phyloP scores from a whole-genome alignment of 2,329 filamentous ascomycete species.

The Huntiella moniliformis region DNA sequence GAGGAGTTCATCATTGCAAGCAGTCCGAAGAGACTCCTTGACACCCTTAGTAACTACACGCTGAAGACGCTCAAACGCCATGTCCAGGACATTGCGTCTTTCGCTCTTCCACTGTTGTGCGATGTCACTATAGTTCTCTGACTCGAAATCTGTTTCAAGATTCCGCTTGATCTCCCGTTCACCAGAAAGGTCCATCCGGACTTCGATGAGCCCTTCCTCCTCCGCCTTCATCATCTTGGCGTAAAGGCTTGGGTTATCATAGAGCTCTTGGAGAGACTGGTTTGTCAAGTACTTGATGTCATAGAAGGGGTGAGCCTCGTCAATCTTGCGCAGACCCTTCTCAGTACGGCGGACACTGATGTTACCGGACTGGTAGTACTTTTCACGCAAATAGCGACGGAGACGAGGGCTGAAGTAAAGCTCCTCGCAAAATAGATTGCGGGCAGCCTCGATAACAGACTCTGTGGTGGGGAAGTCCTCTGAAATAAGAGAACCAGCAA shows the following conservation, averaged over 20 bases:
- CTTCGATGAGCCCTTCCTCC: conserved; percentile 77
- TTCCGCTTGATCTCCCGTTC: conserved; percentile 58
- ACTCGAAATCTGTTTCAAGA: conserved; percentile 69
- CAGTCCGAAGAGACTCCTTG: conserved; percentile 82
- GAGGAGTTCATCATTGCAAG: conserved; percentile 85
- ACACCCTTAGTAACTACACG: conserved; percentile 74
- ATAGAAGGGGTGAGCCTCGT: conserved; percentile 89
- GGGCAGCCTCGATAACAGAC: conserved; percentile 59
- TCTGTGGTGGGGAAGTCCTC: conserved; percentile 58
- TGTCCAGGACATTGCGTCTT: conserved; percentile 65
- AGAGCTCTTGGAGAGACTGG: conserved; percentile 66
- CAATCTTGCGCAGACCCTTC: conserved; percentile 82
- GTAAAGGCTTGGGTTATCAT: conserved; percentile 71
- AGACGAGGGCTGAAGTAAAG: conserved; percentile 73
- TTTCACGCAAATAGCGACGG: conserved; percentile 66
- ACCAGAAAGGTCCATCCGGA: conserved; percentile 59
- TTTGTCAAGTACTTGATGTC: conserved; percentile 94
- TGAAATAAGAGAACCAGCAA: conserved; percentile 63
- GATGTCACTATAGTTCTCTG: conserved; percentile 86
- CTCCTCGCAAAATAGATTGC: conserved; percentile 80
- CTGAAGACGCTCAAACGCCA: conserved; percentile 65
- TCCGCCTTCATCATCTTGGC: conserved; percentile 96
- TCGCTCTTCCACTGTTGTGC: conserved; percentile 91
- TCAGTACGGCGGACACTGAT: conserved; percentile 83
- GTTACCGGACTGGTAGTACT: conserved; percentile 66